Conservation (phyloP, 208 protist species). For the Spongospora subterranea region DNA sequence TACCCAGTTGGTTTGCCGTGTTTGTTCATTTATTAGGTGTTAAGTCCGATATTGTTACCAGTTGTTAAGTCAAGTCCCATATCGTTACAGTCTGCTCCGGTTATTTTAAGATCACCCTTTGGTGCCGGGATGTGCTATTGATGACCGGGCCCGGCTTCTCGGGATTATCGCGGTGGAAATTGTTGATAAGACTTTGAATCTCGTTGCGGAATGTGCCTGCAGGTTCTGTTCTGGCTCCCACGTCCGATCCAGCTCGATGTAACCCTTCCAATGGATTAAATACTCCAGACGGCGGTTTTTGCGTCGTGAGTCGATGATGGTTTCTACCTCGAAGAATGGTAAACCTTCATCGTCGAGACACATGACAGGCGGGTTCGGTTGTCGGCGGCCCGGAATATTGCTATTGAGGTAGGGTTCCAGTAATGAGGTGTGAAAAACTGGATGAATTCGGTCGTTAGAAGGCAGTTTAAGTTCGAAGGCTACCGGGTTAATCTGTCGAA, state of each 20-base stretch:
- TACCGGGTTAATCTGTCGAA: not conserved
- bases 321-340: not conserved
- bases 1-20: too few species aligned
- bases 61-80: too few species aligned
- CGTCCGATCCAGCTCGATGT: not conserved
- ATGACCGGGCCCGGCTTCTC: too few species aligned
- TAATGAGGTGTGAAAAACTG: not conserved
- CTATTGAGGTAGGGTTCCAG: not conserved
- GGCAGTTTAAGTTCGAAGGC: not conserved
- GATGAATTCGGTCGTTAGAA: not conserved
- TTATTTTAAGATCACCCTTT: too few species aligned
- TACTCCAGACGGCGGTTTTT: not conserved
- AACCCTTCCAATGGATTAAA: not conserved
- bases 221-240: not conserved
- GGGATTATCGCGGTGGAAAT: too few species aligned
- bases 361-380: not conserved
- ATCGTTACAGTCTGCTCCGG: too few species aligned
- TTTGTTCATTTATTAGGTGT: too few species aligned
- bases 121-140: too few species aligned
- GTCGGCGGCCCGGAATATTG: not conserved
- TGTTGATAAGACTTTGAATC: too few species aligned
- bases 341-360: not conserved
- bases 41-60: too few species aligned
- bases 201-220: too few species aligned
- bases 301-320: not conserved